phyloP scores from a whole-genome alignment of 2,329 filamentous ascomycete species.

The Cadophora sp. region DNA sequence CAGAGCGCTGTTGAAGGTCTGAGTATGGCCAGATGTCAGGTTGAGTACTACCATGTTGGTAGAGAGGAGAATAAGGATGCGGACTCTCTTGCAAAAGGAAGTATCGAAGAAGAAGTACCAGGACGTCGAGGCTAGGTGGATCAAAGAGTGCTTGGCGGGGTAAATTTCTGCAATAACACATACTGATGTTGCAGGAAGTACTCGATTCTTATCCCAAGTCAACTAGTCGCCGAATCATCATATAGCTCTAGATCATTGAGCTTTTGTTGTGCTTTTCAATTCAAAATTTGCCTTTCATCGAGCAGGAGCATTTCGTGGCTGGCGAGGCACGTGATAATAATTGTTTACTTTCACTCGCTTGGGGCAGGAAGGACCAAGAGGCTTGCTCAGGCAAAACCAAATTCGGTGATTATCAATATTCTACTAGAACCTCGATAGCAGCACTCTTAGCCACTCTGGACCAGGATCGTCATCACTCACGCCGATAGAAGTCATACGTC shows the following conservation, averaged over 20 bases:
- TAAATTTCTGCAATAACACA: no score
- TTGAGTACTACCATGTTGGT: conserved; percentile 24
- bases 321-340: background rate
- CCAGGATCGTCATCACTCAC: background rate
- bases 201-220: no score
- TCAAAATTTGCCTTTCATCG: no score
- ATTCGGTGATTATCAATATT: background rate
- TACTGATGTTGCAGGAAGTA: no score
- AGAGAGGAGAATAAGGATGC: conserved; percentile 21
- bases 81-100: conserved; percentile 19
- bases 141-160: no score
- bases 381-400: background rate
- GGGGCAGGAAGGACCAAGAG: background rate
- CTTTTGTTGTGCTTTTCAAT: no score
- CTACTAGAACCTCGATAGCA: background rate
- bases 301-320: no score
- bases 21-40: conserved; percentile 23
- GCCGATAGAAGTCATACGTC: background rate
- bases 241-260: no score
- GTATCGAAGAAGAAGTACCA: background rate
- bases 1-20: conserved; percentile 19
- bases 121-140: no score
- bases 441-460: background rate
- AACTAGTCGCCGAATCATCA: no score
- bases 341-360: background rate